Conservation (phyloP, 2,329 filamentous ascomycete species). For the Penicillium sp. region DNA sequence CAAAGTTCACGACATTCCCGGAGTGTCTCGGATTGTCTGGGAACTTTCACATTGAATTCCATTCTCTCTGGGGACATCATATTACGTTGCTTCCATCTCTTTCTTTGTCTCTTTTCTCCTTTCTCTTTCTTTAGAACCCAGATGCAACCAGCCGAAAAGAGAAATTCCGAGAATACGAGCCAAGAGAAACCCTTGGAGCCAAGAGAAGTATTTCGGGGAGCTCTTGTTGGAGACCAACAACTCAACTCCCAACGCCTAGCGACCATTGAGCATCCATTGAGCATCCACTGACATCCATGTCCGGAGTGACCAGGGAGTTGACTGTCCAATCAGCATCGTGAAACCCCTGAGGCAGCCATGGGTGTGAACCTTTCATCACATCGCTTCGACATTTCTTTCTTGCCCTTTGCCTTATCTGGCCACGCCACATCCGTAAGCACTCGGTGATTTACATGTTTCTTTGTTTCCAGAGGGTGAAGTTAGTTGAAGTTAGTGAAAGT, state of each 20-base stretch:
- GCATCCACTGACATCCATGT: not conserved
- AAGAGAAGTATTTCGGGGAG: not conserved
- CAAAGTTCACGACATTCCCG: not conserved
- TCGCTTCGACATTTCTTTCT: conserved; percentile 18
- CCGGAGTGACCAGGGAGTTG: conserved; percentile 5
- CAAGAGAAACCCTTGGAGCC: too few species aligned
- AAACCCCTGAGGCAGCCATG: conserved; percentile 12
- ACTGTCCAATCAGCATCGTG: conserved; percentile 8
- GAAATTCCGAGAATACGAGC: not conserved
- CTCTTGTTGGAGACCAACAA: not conserved
- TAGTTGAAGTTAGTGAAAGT: not conserved
- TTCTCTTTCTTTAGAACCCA: not conserved
- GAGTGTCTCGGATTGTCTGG: conserved; percentile 3
- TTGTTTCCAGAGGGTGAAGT: conserved; percentile 14
- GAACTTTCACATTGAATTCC: not conserved
- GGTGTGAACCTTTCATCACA: conserved; percentile 5
- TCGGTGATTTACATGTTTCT: conserved; percentile 13
- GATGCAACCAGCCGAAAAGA: not conserved
- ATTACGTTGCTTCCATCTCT: not conserved
- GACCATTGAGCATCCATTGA: not conserved
- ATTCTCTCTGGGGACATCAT: not conserved
- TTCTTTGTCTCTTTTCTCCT: not conserved
- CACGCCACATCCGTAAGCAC: conserved; percentile 13
- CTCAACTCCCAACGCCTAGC: not conserved
- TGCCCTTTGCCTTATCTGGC: conserved; percentile 11